These are phyloP conservation scores for Meripilus lineatus DNA, from an alignment of 1,284 basidiomycete species.

Conservation along the genomic window DNA sequence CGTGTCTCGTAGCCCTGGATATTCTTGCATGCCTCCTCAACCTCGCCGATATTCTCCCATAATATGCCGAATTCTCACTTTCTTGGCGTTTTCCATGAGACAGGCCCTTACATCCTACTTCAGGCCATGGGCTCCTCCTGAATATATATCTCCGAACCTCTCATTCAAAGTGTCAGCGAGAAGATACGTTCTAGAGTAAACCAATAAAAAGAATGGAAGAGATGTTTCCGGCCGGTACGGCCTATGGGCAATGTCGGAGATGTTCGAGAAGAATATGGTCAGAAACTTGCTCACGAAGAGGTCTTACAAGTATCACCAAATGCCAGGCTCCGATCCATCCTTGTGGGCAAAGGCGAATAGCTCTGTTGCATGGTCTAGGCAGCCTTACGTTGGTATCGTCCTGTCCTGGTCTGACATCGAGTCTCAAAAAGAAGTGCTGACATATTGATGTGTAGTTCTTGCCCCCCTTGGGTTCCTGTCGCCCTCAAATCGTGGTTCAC, in stretches of 20 bases:
- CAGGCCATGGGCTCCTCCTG: too few relatives aligned
- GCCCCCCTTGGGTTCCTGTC: constrained; percentile 97
- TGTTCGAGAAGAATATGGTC: constrained; percentile 97
- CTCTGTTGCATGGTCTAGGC: constrained; percentile 85
- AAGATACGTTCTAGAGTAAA: too few relatives aligned
- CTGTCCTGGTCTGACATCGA: not conserved
- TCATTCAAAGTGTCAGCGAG: too few relatives aligned
- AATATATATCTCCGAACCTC: too few relatives aligned
- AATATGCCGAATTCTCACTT: too few relatives aligned
- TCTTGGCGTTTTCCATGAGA: too few relatives aligned
- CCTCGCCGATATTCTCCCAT: too few relatives aligned
- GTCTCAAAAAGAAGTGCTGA: not conserved
- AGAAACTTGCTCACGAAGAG: constrained; percentile 96
- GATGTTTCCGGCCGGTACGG: too few relatives aligned
- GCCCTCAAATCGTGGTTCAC: constrained; percentile 91
- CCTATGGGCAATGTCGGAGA: constrained; percentile 70
- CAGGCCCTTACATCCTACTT: too few relatives aligned
- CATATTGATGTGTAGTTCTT: constrained; percentile 54
- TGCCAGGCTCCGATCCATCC: constrained; percentile 77
- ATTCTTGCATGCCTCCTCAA: too few relatives aligned
- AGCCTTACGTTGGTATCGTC: constrained; percentile 63
- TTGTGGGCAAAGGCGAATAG: constrained; percentile 91
- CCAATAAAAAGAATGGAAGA: too few relatives aligned
- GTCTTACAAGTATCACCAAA: constrained; percentile 86
- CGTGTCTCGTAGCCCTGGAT: too few relatives aligned